phyloP scores from a whole-genome alignment of 495 filamentous ascomycete species.

The Talaromyces thailandensis region DNA sequence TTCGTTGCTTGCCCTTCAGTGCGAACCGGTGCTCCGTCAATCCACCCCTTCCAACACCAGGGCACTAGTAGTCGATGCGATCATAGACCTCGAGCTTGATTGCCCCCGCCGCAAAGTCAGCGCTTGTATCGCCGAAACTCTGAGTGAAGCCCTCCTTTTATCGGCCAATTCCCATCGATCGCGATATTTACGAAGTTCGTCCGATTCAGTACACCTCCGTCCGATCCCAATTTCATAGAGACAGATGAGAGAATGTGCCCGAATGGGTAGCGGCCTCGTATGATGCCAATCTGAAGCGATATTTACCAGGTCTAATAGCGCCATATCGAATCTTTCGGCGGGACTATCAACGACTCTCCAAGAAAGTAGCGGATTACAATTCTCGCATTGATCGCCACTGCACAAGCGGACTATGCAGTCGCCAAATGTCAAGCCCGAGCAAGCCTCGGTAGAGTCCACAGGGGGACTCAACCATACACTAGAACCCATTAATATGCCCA shows the following conservation, averaged over 20 bases:
- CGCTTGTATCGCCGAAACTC: not conserved
- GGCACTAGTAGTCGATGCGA: not conserved
- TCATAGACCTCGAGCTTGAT: not conserved
- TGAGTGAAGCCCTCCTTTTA: not conserved
- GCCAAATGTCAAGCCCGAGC: constrained; percentile 1
- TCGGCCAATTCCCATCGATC: not conserved
- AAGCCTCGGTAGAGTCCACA: not conserved
- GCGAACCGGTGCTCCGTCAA: not conserved
- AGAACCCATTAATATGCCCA: not conserved
- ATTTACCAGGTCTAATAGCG: not conserved
- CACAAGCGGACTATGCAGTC: not conserved
- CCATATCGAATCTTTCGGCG: not conserved
- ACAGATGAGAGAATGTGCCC: not conserved
- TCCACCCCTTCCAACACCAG: not conserved
- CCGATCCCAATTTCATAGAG: not conserved
- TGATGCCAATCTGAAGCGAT: not conserved
- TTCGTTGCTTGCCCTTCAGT: not conserved
- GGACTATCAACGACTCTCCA: not conserved
- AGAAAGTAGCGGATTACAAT: not conserved
- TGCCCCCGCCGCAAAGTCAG: not conserved
- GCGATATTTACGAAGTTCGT: not conserved
- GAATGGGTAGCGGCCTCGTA: not conserved
- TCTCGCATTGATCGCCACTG: not conserved
- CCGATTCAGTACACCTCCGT: not conserved
- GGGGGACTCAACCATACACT: not conserved